phyloP scores from a whole-genome alignment of 768 basidiomycete species.

The Tricholoma flavovirens region DNA sequence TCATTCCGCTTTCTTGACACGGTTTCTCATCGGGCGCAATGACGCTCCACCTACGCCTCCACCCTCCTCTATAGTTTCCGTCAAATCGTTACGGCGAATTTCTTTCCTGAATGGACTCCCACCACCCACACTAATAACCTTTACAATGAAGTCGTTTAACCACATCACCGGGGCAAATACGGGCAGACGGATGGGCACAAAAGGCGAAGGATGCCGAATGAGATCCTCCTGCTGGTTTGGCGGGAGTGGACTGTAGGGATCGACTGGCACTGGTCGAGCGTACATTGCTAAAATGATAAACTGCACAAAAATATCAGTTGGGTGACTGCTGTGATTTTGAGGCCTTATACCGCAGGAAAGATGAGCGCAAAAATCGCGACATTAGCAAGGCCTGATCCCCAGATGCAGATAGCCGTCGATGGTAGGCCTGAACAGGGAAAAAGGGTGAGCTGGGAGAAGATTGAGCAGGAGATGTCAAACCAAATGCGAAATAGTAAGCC shows the following conservation, averaged over 20 bases:
- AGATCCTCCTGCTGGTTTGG: slow-evolving; percentile 34
- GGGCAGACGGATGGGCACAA: slow-evolving; percentile 74
- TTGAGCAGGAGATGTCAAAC: slow-evolving; percentile 27
- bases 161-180: slow-evolving; percentile 70
- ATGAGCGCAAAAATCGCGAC: slow-evolving; percentile 79
- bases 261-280: slow-evolving; percentile 64
- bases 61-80: slow-evolving; percentile 62
- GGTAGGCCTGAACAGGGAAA: slow-evolving; percentile 48
- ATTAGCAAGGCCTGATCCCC: slow-evolving; percentile 70
- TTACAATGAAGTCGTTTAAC: slow-evolving; percentile 68
- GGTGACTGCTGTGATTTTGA: not conserved
- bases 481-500: slow-evolving; percentile 86
- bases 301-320: slow-evolving; percentile 30
- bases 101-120: slow-evolving; percentile 12
- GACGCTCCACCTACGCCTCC: slow-evolving; percentile 14
- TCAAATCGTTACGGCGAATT: slow-evolving; percentile 29
- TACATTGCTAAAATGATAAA: slow-evolving; percentile 83
- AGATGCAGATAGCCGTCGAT: slow-evolving; percentile 64
- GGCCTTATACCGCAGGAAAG: slow-evolving; percentile 62
- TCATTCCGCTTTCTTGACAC: slow-evolving; percentile 40
- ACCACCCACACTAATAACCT: slow-evolving; percentile 52
- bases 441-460: not conserved
- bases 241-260: slow-evolving; percentile 64
- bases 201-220: slow-evolving; percentile 66
- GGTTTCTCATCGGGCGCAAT: slow-evolving; percentile 18